Base-by-base conservation (phyloP, 495 filamentous ascomycete species). In the Penicillium alfredii region DNA sequence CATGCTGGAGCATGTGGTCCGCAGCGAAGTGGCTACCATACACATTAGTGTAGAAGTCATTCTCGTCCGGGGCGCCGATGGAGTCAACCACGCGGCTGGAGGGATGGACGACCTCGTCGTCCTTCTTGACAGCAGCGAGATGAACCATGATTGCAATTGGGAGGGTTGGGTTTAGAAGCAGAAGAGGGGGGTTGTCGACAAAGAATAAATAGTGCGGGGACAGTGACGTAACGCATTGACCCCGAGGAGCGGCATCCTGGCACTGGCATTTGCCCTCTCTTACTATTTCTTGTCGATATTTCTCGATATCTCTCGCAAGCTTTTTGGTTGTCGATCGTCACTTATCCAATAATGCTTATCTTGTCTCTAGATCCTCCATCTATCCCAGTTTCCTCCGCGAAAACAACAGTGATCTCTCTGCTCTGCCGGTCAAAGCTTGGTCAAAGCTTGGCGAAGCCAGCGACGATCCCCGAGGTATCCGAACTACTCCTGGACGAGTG, bases 21-120 rank as follows among this genome's bases (percentile, higher is more conserved):
- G 79, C 77, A 8, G 88, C 88, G 56, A 84, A 94, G 19, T 69
- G 74, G 30, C 80, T 84, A 51, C 88, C 88, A 52, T 95, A 95
- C 44, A 95, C 86, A 47, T 80, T 85, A 20, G 78, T 76, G 20
- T 75, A 81, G 67, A 77, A 81, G 44, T 70, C 69, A 47, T 75
- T 69, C 34, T 73, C 71, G 32, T 71, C 68, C 3, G 55, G 47
- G 13, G 57, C 38, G 19, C 56, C 44, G 18, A 71, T 49, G 24
- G 58, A 49, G 8, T 64, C 52, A 17, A 66, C 25, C 5, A 48
- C 40, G 5, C 51, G 58, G 30, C 35, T 9, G 25, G 45, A 22
- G 17, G 36, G 45, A 33, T 45, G 28, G 37, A 49, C 24, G 34
- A 56, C 49, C 35, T 54, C 30, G 29, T 51, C 35, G 39, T 67